Evolutionary conservation across 2,329 filamentous ascomycete genomes (phyloP), one percentile per base, ranked within the genome.

Genomic region (Cladophialophora exuberans): DNA sequence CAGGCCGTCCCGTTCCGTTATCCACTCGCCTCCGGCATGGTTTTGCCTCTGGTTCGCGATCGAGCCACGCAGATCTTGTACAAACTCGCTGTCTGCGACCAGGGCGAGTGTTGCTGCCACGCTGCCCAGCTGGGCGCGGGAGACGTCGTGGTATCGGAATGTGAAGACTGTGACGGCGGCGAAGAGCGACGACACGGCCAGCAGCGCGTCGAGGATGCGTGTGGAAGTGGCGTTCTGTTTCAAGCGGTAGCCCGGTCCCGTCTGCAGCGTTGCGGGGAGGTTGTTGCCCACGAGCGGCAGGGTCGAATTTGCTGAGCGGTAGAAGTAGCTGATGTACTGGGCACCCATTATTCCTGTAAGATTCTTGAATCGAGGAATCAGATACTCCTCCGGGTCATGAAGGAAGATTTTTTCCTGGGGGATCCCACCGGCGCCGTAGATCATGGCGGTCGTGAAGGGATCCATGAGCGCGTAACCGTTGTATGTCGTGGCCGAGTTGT

Each of bases 311-410:
- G 41, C 22, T 7, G 20, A 26, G 10, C 41, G 20, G 26, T 44
- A 44, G 41, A 44, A 44, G 22, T 44, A 44, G n/a, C 41, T 28
- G n/a, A 44, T 44, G 23, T 44, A 44, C 23, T 44, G 41, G 10
- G 41, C 41, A 4, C 20, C 41, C 20, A 28, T 44, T 6, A 26
- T n/a, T 15, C 41, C n/a, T 13, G 28, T 44, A 13, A 44, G 18
- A 28, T 28, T 10, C 41, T 28, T 25, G n/a, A 44, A 20, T 4
- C 7, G 25, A 15, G 41, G 41, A 6, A 44, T 44, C 20, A 44
- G 41, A 44, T 28, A 18, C 41, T 44, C 22, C 4, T 44, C 41
- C 20, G 41, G 20, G 20, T 20, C 5, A n/a, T 44, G 22, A 20
- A 9, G 41, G 23, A 44, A 44, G 1, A 44, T 5, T 20, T 44